These are phyloP conservation scores for Leccinum ochraceum DNA, from an alignment of 768 basidiomycete genomes.

Conservation along the genomic window DNA sequence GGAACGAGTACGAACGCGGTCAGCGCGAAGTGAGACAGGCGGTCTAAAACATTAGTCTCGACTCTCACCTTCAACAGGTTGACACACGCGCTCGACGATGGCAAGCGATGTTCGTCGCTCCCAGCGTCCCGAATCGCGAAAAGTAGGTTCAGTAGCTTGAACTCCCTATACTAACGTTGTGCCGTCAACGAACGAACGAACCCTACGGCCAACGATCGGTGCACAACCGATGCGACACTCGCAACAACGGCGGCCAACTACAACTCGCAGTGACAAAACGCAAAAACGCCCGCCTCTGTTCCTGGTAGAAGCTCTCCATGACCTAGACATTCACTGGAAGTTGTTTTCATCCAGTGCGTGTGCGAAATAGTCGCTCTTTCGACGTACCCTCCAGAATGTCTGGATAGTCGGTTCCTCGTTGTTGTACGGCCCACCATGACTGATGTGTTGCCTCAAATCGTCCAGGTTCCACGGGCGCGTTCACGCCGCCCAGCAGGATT, in stretches of 20 bases:
- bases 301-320: constrained; percentile 74
- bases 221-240: constrained; percentile 27
- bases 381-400: constrained; percentile 78
- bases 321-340: constrained; percentile 46
- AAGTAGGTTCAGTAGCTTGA: constrained; percentile 82
- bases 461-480: constrained; percentile 76
- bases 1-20: background rate
- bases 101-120: constrained; percentile 65
- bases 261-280: constrained; percentile 89
- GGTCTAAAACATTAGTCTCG: background rate
- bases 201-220: too few species aligned
- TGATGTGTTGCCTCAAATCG: constrained; percentile 74
- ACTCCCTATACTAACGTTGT: constrained; percentile 50
- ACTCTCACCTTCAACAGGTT: constrained; percentile 41
- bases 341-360: background rate
- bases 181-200: background rate
- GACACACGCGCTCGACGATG: constrained; percentile 84
- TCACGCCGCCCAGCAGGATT: constrained; percentile 86
- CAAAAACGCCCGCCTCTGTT: constrained; percentile 74
- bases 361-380: background rate
- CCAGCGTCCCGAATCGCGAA: constrained; percentile 84
- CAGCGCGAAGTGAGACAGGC: background rate
- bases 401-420: constrained; percentile 69
- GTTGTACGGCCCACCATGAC: constrained; percentile 80
- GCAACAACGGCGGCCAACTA: constrained; percentile 85